phyloP scores from a whole-genome alignment of 2,329 filamentous ascomycete species.

The Thielaviopsis punctulata region DNA sequence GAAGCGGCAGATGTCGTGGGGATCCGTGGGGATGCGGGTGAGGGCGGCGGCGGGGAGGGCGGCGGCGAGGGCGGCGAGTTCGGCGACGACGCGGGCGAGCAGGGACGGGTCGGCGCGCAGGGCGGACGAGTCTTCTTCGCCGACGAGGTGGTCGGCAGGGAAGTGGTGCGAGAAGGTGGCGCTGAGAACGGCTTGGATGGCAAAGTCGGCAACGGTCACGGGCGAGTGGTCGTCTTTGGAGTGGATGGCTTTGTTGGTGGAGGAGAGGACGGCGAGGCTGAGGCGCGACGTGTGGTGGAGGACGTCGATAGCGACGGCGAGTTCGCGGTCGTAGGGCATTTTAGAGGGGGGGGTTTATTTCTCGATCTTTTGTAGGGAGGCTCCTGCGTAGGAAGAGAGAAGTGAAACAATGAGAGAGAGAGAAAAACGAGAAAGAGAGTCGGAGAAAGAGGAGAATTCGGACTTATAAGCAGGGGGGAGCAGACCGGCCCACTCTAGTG shows the following conservation, averaged over 20 bases:
- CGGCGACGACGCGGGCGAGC: constrained; percentile 29
- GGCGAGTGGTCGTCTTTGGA: constrained; percentile 38
- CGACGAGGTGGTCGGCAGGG: constrained; percentile 34
- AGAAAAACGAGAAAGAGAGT: neutral
- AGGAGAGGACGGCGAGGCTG: constrained; percentile 30
- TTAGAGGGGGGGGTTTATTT: too few relatives aligned
- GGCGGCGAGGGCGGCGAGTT: constrained; percentile 19
- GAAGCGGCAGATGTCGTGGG: constrained; percentile 31
- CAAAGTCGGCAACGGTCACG: constrained; percentile 43
- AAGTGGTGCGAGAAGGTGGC: constrained; percentile 32
- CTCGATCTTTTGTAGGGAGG: too few relatives aligned
- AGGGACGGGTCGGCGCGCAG: constrained; percentile 27
- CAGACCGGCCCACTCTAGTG: neutral
- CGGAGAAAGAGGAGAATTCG: neutral
- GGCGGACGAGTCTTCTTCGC: constrained; percentile 35
- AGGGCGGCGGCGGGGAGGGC: constrained; percentile 17
- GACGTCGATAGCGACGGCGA: constrained; percentile 26
- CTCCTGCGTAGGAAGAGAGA: neutral
- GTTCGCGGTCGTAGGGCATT: constrained; percentile 23
- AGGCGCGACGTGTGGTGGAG: constrained; percentile 29
- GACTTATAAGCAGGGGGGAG: neutral
- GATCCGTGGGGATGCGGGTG: constrained; percentile 19
- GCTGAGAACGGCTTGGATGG: constrained; percentile 38
- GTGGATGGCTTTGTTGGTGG: constrained; percentile 31
- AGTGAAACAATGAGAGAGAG: neutral